Evolutionary conservation across 495 filamentous ascomycete species (phyloP), one percentile per base, ranked within the genome.

Genomic region (Aspergillus nidulans): DNA sequence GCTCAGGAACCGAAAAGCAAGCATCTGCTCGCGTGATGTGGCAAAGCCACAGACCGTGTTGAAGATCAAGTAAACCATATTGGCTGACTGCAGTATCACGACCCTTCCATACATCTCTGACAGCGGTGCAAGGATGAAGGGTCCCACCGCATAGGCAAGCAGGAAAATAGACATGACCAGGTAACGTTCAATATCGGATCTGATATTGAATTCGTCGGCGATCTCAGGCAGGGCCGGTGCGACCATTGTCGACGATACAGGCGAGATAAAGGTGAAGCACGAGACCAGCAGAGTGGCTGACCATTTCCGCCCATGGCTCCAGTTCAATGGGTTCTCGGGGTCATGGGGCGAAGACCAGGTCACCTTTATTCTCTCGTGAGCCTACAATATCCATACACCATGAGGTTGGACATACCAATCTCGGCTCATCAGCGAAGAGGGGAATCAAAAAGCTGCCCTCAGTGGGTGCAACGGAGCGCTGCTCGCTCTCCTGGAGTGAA

Each of bases 11-110:
- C 82, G 77, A 58, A 80, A 82, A 5, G 63, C 76, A 24, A 84
- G 65, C 52, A 84, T 67, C 57, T 81, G 74, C 1, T 48, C 64
- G 5, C 61, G 67, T 9, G 68, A 81, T 13, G 65, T 63, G 1
- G 79, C 70, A 36, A 85, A 72, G 0, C 80, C 83, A 57, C 79
- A 84, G 7, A 63, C 77, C 2, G 81, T 40, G 46, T 80, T 85
- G 66, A 81, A 88, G 32, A 77, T 55, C 0, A 86, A 58, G 61
- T 56, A 60, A 1, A 60, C 4, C 40, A 56, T 34, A 26, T 56
- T 60, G 0, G 41, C 42, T 1, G 42, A 45, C 24, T 56, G 58
- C 6, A 56, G 26, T 0, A 53, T 34, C 12, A 44, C 42, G 5
- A 52, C 40, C 5, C 58, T 23, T 1, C 58, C 58, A 23, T 53